A percentile compares a stretch with the other conserved stretches of the same genome.
Evolutionary conservation across 2,329 filamentous ascomycete species (phyloP).

Genomic region (Fusarium sp.): DNA sequence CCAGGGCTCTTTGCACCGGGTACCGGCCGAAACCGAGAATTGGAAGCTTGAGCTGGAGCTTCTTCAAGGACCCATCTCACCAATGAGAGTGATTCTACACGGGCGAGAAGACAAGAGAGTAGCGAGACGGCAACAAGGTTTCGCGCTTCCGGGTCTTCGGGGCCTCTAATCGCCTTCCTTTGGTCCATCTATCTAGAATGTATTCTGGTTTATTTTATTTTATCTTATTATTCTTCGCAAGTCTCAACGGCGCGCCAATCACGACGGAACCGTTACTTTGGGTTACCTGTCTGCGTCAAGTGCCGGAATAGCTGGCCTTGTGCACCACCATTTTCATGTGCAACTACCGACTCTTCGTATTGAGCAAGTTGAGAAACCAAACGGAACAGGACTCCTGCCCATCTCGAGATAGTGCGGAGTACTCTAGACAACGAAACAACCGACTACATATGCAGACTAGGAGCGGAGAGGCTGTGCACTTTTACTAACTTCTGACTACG

Average conservation of each 20-base stretch:
- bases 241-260: constrained; percentile 42
- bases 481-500: constrained; percentile 41
- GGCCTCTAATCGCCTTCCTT: constrained; percentile 20
- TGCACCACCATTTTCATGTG: constrained; percentile 34
- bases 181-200: not conserved
- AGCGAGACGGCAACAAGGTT: constrained; percentile 40
- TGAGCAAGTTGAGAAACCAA: constrained; percentile 41
- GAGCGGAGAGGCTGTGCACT: constrained; percentile 33
- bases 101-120: constrained; percentile 30
- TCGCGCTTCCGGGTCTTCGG: constrained; percentile 39
- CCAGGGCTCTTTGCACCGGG: constrained; percentile 30
- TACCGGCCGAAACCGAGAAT: constrained; percentile 23
- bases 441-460: constrained; percentile 33
- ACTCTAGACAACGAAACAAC: constrained; percentile 21
- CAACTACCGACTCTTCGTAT: constrained; percentile 47
- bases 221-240: not conserved
- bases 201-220: not conserved
- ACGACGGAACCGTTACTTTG: constrained; percentile 37
- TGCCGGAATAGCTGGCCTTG: constrained; percentile 34
- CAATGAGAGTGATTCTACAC: constrained; percentile 28
- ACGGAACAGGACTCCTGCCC: constrained; percentile 17
- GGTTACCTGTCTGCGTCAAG: constrained; percentile 38
- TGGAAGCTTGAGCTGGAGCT: constrained; percentile 6
- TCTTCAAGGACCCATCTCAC: constrained; percentile 11
- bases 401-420: constrained; percentile 26